phyloP scores from a whole-genome alignment of 306 rosid genomes.

The Delonix regia region DNA sequence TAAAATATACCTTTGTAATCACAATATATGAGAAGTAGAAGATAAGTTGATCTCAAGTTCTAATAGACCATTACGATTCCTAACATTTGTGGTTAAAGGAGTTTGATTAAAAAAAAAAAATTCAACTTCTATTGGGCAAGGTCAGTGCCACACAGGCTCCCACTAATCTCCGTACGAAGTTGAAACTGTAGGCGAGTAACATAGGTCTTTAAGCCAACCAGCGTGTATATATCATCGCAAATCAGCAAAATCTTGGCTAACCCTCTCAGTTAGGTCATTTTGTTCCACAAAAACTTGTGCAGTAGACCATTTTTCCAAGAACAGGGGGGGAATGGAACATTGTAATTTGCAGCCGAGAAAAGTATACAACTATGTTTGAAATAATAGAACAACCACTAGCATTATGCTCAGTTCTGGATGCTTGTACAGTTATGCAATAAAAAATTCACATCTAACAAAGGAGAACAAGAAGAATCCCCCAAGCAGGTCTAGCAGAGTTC shows the following conservation, averaged over 20 bases:
- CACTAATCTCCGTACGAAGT: neutral
- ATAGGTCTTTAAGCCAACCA: neutral
- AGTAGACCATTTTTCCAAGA: neutral
- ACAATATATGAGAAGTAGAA: neutral
- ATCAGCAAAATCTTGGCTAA: neutral
- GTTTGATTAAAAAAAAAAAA: too few species aligned
- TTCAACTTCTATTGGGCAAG: neutral
- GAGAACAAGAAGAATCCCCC: constrained; percentile 34
- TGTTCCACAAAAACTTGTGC: too few species aligned
- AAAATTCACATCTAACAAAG: constrained; percentile 32
- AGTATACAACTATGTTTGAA: constrained; percentile 1
- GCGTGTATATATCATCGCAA: constrained; percentile 3
- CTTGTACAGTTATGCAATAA: constrained; percentile 34
- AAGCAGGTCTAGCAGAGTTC: constrained; percentile 56
- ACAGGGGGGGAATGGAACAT: constrained; percentile 2
- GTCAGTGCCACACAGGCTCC: neutral
- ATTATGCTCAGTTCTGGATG: constrained; percentile 31
- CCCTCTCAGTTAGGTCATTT: neutral
- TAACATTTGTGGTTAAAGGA: neutral
- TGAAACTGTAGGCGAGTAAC: neutral
- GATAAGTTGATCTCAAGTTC: neutral
- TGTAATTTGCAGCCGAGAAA: neutral
- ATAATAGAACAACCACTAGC: constrained; percentile 25
- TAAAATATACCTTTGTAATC: too few species aligned
- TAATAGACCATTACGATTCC: too few species aligned